These are phyloP conservation scores for Colletotrichum tofieldiae DNA, from an alignment of 2,329 filamentous ascomycete genomes.

Conservation along the genomic window DNA sequence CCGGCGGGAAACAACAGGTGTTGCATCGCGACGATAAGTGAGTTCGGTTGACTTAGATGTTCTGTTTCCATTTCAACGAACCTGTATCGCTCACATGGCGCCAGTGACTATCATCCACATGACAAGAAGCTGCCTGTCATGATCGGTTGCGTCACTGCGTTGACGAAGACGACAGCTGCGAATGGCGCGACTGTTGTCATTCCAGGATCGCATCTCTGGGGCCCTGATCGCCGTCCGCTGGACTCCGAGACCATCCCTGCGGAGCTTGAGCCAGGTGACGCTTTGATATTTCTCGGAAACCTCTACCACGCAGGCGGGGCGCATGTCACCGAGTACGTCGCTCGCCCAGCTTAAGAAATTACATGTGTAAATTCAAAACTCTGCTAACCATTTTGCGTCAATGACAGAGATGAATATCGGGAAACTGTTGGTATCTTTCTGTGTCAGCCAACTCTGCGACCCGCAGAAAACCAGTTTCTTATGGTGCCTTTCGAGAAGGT, in stretches of 20 bases:
- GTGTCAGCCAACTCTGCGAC: slow-evolving; percentile 53
- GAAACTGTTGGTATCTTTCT: slow-evolving; percentile 54
- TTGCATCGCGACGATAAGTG: slow-evolving; percentile 55
- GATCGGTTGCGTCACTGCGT: slow-evolving; percentile 56
- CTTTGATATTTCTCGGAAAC: slow-evolving; percentile 57
- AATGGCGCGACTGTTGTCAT: slow-evolving; percentile 61
- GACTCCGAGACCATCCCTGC: slow-evolving; percentile 52
- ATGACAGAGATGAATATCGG: slow-evolving; percentile 48
- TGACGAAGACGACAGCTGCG: slow-evolving; percentile 57
- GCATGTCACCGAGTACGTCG: slow-evolving; percentile 48
- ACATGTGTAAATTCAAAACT: slow-evolving; percentile 17
- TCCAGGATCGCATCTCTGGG: slow-evolving; percentile 59
- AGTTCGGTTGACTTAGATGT: background rate
- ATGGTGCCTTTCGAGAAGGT: slow-evolving; percentile 50
- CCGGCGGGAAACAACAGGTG: slow-evolving; percentile 57
- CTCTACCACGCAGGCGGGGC: slow-evolving; percentile 58
- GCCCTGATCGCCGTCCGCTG: slow-evolving; percentile 53
- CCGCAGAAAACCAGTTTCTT: slow-evolving; percentile 54
- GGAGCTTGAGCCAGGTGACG: slow-evolving; percentile 54
- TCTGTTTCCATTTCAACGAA: background rate
- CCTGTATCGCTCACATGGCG: background rate
- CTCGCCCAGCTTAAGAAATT: background rate
- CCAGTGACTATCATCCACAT: slow-evolving; percentile 47
- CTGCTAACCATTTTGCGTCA: background rate
- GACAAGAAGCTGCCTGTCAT: slow-evolving; percentile 55